A percentile compares a stretch with the other conserved stretches of the same genome.
Evolutionary conservation across 73 alveolate species (phyloP).

Genomic region (Tetrahymena thermophila): DNA sequence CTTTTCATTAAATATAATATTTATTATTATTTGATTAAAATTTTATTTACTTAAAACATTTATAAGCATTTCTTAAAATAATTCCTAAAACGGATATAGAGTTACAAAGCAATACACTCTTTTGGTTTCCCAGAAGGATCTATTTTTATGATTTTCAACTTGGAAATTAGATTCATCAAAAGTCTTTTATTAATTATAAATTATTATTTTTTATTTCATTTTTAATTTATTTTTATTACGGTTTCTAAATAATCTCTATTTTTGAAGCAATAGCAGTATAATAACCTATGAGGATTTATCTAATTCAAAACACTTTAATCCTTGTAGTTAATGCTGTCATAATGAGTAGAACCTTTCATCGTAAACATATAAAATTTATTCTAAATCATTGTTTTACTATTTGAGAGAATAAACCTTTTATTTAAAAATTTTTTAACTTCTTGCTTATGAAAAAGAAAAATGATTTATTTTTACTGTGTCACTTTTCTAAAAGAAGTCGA

Average conservation of each 20-base stretch:
- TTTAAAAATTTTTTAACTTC: neutral
- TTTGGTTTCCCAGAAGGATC: conserved; percentile 37
- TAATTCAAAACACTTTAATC: neutral
- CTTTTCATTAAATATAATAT: neutral
- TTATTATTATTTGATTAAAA: neutral
- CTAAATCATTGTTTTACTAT: neutral
- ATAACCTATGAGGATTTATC: conserved; percentile 17
- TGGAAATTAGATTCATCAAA: conserved; percentile 4
- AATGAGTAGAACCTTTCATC: neutral
- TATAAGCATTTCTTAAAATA: conserved; percentile 21
- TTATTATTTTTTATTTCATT: neutral
- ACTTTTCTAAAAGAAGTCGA: neutral
- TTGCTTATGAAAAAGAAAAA: neutral
- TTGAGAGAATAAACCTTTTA: neutral
- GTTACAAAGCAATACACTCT: conserved; percentile 32
- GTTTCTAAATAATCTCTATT: conserved; percentile 29
- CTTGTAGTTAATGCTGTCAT: neutral
- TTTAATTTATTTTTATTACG: neutral
- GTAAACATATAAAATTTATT: neutral
- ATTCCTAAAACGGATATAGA: conserved; percentile 27
- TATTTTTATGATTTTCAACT: conserved; percentile 6
- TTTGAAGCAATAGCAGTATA: conserved; percentile 23
- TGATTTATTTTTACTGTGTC: neutral
- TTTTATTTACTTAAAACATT: conserved; percentile 9
- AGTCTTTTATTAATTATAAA: neutral